A percentile compares a stretch with the other conserved stretches of the same genome.
Conservation (phyloP, 2,329 filamentous ascomycete genomes). For the Diaporthe caulivora region DNA sequence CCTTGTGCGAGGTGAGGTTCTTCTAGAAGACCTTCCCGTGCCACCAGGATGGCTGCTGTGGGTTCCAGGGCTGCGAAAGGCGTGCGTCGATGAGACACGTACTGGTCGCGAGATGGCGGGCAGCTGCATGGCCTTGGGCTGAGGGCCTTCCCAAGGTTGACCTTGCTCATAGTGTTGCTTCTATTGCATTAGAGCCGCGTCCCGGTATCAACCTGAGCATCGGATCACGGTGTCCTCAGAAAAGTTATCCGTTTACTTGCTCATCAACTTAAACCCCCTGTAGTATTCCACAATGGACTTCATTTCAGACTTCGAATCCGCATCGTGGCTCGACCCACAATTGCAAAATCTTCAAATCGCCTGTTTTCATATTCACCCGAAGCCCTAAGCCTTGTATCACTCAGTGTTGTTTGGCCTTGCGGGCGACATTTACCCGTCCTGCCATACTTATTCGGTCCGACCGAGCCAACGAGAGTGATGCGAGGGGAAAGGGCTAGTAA, state of each 20-base stretch:
- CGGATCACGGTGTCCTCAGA: slow-evolving; percentile 5
- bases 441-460: background rate
- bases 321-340: background rate
- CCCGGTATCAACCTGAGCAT: background rate
- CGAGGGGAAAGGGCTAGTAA: background rate
- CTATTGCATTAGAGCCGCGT: slow-evolving; percentile 21
- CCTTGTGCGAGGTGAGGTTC: slow-evolving; percentile 4
- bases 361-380: background rate
- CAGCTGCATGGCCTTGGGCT: slow-evolving; percentile 2
- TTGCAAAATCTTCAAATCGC: background rate
- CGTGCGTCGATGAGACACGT: slow-evolving; percentile 10
- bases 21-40: slow-evolving; percentile 29
- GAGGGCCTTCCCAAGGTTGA: background rate
- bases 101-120: slow-evolving; percentile 5
- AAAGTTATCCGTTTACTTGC: background rate
- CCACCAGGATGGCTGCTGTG: slow-evolving; percentile 10
- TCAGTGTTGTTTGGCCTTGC: background rate
- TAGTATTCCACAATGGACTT: background rate
- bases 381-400: background rate
- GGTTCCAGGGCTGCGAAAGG: slow-evolving; percentile 6
- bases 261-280: background rate
- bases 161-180: background rate
- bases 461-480: background rate
- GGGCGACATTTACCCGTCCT: background rate
- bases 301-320: background rate